These are phyloP conservation scores for Cercospora citrullina DNA, from an alignment of 2,329 filamentous ascomycete genomes.

Conservation along the genomic window DNA sequence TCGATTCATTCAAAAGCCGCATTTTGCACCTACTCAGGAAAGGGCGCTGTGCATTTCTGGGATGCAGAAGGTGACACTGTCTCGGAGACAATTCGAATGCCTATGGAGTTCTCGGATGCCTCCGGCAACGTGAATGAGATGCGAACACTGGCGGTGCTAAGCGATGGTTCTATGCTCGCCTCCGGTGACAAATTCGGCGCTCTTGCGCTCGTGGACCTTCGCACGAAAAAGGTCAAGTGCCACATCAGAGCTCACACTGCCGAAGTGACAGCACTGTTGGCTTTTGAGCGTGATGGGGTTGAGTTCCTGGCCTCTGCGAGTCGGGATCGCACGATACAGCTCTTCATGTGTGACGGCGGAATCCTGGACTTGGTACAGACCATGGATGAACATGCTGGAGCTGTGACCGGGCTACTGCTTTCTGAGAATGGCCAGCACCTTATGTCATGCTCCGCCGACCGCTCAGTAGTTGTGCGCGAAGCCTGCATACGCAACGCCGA, in stretches of 20 bases:
- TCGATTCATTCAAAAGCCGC: constrained; percentile 64
- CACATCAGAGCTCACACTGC: constrained; percentile 83
- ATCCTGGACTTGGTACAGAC: constrained; percentile 76
- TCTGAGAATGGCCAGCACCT: constrained; percentile 66
- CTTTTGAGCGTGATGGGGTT: constrained; percentile 63
- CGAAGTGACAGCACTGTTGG: constrained; percentile 78
- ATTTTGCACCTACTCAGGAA: constrained; percentile 87
- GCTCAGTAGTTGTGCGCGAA: constrained; percentile 81
- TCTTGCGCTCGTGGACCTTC: constrained; percentile 59
- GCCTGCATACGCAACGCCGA: constrained; percentile 68
- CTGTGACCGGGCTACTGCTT: constrained; percentile 76
- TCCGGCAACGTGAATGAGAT: constrained; percentile 57
- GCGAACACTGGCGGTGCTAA: constrained; percentile 59
- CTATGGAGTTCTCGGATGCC: constrained; percentile 64
- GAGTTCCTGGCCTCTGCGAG: constrained; percentile 78
- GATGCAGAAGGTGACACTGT: constrained; percentile 68
- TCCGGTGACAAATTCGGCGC: constrained; percentile 86
- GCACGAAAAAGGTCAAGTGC: constrained; percentile 61
- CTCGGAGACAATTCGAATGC: constrained; percentile 60
- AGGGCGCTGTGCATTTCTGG: constrained; percentile 83
- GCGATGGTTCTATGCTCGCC: constrained; percentile 66
- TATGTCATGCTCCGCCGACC: constrained; percentile 84
- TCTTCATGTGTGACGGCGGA: constrained; percentile 65
- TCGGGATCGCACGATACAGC: constrained; percentile 85
- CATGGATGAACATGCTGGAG: constrained; percentile 84